A percentile compares a stretch with the other conserved stretches of the same genome.
These are phyloP conservation scores for Penicillium sp. DNA, from an alignment of 2,329 filamentous ascomycete genomes.

Conservation along the genomic window DNA sequence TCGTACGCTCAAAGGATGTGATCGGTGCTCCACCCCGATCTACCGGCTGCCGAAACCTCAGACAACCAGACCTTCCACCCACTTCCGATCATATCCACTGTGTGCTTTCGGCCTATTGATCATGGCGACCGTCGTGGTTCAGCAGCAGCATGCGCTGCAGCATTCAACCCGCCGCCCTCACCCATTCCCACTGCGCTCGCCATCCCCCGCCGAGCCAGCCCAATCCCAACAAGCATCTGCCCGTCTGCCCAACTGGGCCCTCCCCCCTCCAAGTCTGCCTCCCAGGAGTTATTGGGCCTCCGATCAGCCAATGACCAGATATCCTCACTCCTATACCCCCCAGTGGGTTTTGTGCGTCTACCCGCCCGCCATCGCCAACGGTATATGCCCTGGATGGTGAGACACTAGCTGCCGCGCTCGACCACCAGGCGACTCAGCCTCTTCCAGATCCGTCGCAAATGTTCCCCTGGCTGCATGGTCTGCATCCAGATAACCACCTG, in stretches of 20 bases:
- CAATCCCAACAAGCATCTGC: slow-evolving; percentile 89
- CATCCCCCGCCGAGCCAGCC: slow-evolving; percentile 59
- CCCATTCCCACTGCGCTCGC: slow-evolving; percentile 50
- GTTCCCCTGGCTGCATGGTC: slow-evolving; percentile 94
- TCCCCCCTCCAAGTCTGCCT: slow-evolving; percentile 57
- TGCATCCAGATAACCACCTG: slow-evolving; percentile 84
- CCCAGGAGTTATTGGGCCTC: slow-evolving; percentile 63
- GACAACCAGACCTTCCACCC: no score
- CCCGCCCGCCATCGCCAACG: slow-evolving; percentile 50
- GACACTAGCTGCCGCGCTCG: slow-evolving; percentile 70
- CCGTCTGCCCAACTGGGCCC: slow-evolving; percentile 82
- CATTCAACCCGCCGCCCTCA: slow-evolving; percentile 53
- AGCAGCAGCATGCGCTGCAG: slow-evolving; percentile 47
- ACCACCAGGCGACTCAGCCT: slow-evolving; percentile 74
- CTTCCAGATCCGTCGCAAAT: slow-evolving; percentile 79
- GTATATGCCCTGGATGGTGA: slow-evolving; percentile 73
- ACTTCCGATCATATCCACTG: no score
- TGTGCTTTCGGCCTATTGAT: no score
- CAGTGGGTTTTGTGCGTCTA: slow-evolving; percentile 57
- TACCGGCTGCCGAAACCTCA: no score
- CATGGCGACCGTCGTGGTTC: slow-evolving; percentile 52
- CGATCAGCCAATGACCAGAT: slow-evolving; percentile 57
- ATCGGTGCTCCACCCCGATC: no score
- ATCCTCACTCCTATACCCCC: slow-evolving; percentile 73
- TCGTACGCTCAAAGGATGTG: no score